These are phyloP conservation scores for Macrolepiota dolichaula DNA, from an alignment of 768 basidiomycete species.

Conservation along the genomic window DNA sequence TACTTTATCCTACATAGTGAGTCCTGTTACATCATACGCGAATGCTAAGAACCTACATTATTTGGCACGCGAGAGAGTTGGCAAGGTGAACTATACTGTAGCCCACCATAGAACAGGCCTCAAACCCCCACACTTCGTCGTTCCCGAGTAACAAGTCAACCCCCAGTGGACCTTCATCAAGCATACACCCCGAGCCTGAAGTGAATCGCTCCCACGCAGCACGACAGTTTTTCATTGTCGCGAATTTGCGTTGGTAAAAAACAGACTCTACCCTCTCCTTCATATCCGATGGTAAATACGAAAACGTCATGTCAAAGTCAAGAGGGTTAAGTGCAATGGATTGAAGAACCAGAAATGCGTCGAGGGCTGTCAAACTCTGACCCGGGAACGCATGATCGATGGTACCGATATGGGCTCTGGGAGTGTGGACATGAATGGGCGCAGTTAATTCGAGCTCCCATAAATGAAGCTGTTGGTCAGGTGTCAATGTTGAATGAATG, in stretches of 20 bases:
- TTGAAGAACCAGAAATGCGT: neutral
- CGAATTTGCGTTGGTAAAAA: neutral
- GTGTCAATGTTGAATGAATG: neutral
- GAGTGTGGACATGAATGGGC: neutral
- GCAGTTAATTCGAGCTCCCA: neutral
- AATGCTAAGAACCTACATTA: too few relatives aligned
- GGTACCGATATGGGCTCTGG: neutral
- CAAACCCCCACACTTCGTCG: neutral
- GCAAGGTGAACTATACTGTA: neutral
- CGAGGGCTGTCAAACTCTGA: neutral
- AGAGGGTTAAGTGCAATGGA: neutral
- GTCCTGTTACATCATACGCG: too few relatives aligned
- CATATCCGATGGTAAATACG: neutral
- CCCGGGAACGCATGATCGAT: neutral
- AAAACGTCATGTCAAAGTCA: neutral
- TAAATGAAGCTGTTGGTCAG: neutral
- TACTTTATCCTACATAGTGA: too few relatives aligned
- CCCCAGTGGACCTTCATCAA: neutral
- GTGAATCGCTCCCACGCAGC: neutral
- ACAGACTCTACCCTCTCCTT: neutral
- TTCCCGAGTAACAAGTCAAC: neutral
- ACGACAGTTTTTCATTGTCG: neutral
- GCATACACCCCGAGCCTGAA: neutral
- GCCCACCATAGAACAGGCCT: neutral
- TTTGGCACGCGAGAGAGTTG: neutral